Evolutionary conservation across 768 basidiomycete species (phyloP).

Genomic region (Rhodosporidiobolus odoratus): DNA sequence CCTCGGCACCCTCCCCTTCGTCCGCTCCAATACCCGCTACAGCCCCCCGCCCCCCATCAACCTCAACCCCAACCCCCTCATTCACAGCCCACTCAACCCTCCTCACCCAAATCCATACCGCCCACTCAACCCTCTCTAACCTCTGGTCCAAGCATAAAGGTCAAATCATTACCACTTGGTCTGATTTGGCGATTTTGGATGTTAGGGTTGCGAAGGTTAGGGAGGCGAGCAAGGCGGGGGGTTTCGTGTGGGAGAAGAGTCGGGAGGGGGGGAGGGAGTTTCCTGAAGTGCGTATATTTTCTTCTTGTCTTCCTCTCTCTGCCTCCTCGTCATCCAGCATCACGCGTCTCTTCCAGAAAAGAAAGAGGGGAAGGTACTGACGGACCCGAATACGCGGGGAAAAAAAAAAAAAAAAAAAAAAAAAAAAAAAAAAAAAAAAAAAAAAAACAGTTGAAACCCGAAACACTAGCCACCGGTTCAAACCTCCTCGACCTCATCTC

Average conservation of each 20-base stretch:
- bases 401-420: too few relatives aligned
- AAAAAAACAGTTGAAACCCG: conserved; percentile 53
- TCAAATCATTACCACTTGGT: conserved; percentile 4
- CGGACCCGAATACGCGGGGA: too few relatives aligned
- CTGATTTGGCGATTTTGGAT: not conserved
- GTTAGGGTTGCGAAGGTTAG: not conserved
- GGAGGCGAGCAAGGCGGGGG: not conserved
- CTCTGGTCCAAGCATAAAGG: not conserved
- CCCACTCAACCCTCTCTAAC: not conserved
- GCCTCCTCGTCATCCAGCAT: too few relatives aligned
- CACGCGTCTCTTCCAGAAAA: not conserved
- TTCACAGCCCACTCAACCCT: not conserved
- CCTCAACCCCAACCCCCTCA: not conserved
- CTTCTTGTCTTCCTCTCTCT: conserved; percentile 54
- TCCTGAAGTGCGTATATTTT: conserved; percentile 54
- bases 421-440: too few relatives aligned
- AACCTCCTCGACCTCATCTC: conserved; percentile 76
- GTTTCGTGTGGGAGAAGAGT: not conserved
- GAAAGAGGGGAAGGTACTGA: not conserved
- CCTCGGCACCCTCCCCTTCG: not conserved
- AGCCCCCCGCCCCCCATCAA: not conserved
- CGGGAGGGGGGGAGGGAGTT: conserved; percentile 56
- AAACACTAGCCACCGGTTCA: conserved; percentile 51
- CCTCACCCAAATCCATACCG: conserved; percentile 2
- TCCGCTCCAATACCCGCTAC: not conserved